Evolutionary conservation across 805 yeast genomes (phyloP), one percentile per base, ranked within the genome.

Genomic region (Naumovozyma dairenensis): DNA sequence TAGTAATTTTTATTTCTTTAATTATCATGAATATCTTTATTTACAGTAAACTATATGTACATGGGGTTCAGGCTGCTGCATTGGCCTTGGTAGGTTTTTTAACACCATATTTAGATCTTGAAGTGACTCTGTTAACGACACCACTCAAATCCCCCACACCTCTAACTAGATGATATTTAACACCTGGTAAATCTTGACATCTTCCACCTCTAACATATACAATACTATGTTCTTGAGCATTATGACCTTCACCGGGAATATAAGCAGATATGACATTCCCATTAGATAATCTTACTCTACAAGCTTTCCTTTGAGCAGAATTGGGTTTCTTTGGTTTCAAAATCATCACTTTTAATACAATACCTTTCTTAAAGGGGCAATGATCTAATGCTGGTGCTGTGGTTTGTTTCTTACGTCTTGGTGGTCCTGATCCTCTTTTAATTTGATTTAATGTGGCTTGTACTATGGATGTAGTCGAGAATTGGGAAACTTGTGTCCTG

Each of bases 241-340:
- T 92, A 61, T 92, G 98, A 15, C 99, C 98, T 56, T 92, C 96
- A 35, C 99, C 99, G 12, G 96, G 96, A 37, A 92, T 92, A 57
- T 86, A 87, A 1, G 96, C 96, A 29, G 89, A 78, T 13, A 92
- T 73, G 32, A 83, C 77, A 44, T 78, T 80, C 18, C 97, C 98
- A 50, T 83, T 89, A 8, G 94, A 73, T 40, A 92, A 69, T 61
- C 94, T 74, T 16, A 92, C 97, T 66, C 97, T 80, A 43, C 94
- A 86, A 30, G 93, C 95, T 60, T 92, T 92, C 64, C 99, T 74
- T 63, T 87, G 89, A 14, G 99, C 96, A 28, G 97, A 89, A 66
- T 92, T 92, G 22, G 99, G 99, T 59, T 92, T 92, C 67, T 92
- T 92, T 29, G 99, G 99, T 60, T 92, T 92, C 46, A 87, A 69